phyloP scores from a whole-genome alignment of 352 stramenopile genomes.

The Pythium oligandrum region DNA sequence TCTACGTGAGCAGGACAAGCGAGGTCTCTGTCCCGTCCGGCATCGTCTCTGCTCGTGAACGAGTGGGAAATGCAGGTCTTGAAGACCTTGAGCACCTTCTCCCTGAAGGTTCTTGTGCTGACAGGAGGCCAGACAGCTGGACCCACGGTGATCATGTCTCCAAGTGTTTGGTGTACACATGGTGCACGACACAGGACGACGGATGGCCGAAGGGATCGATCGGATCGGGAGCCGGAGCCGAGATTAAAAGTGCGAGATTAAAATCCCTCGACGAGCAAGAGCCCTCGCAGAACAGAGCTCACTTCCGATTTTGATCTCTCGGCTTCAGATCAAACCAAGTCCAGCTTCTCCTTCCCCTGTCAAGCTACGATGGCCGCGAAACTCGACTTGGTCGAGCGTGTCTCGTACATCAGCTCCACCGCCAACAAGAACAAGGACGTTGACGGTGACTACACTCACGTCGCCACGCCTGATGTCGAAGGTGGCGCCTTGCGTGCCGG shows the following conservation, averaged over 20 bases:
- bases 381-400: slow-evolving; percentile 13
- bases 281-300: background rate
- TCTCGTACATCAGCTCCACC: slow-evolving; percentile 19
- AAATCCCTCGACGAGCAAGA: background rate
- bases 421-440: slow-evolving; percentile 9
- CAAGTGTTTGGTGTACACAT: too few relatives aligned
- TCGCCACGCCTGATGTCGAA: slow-evolving; percentile 5
- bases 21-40: too few relatives aligned
- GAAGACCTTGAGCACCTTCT: too few relatives aligned
- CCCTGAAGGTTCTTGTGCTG: too few relatives aligned
- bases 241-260: background rate
- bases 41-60: too few relatives aligned
- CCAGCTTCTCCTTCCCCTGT: slow-evolving; percentile 4
- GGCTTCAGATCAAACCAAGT: background rate
- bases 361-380: background rate
- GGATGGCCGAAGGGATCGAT: too few relatives aligned
- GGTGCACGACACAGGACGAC: too few relatives aligned
- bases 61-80: too few relatives aligned
- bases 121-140: too few relatives aligned
- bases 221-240: too few relatives aligned
- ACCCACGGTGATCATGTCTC: too few relatives aligned
- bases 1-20: too few relatives aligned
- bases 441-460: slow-evolving; percentile 3
- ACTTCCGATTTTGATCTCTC: slow-evolving; percentile 4
- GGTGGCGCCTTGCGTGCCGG: slow-evolving; percentile 18